Evolutionary conservation across 2,329 filamentous ascomycete genomes (phyloP).

Genomic region (Botrytis porri): DNA sequence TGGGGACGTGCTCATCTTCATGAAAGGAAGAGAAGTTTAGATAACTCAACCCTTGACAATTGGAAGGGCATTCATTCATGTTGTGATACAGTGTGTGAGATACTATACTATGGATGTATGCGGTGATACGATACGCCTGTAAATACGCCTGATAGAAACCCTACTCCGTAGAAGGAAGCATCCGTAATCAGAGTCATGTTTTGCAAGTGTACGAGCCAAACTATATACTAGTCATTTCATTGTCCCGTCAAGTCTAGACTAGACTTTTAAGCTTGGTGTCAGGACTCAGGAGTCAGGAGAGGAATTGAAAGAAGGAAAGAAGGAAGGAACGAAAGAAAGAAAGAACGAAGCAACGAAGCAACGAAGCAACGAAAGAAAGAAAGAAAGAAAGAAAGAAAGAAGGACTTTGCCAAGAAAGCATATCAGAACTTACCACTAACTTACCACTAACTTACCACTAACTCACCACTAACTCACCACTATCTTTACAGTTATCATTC

Average conservation of each 20-base stretch:
- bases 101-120: neutral
- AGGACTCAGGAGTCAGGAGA: slow-evolving; percentile 1
- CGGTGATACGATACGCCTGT: neutral
- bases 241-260: slow-evolving; percentile 3
- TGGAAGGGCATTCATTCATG: neutral
- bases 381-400: neutral
- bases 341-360: no score
- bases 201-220: neutral
- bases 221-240: neutral
- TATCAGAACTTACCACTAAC: neutral
- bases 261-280: neutral
- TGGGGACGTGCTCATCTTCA: slow-evolving; percentile 2
- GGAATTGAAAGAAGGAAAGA: neutral
- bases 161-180: no score
- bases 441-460: no score
- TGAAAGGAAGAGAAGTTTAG: neutral
- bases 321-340: neutral
- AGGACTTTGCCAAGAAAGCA: neutral
- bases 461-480: neutral
- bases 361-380: no score
- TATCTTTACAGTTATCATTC: neutral
- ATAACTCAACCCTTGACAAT: neutral
- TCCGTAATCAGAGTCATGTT: neutral
- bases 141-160: neutral
- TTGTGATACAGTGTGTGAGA: neutral